Evolutionary conservation across 208 protist genomes (phyloP), one percentile per base, ranked within the genome.

Genomic region (Leishmania braziliensis): DNA sequence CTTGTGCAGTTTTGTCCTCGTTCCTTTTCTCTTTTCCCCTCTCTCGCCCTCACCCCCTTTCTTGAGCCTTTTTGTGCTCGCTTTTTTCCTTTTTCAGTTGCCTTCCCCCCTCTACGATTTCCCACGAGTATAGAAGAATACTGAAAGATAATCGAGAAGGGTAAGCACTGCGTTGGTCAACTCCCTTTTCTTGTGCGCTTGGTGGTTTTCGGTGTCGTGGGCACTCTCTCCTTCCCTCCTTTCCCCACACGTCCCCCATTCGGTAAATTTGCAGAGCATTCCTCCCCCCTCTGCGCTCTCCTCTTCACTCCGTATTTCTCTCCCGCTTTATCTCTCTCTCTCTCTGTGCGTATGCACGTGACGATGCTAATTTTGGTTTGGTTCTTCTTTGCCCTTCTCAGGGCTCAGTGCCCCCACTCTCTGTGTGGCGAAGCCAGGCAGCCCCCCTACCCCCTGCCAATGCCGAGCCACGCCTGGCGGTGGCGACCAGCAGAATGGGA

Each of bases 1-100:
- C 2, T 60, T 6, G 18, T 81, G 36, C 36, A 60, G 12, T 66
- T 33, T 66, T 69, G 77, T 20, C 48, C 63, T 29, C 63, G 36
- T 29, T 68, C 63, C 6, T n/a, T 63, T 63, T n/a, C 58, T n/a
- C 20, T 63, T 76, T 66, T 85, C 50, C 60, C n/a, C 33, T 50
- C 33, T 77, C 75, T 60, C 51, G n/a, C 20, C 58, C 20, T n/a
- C 43, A 6, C 43, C 43, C 43, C 43, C 43, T 46, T 46, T 46
- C 43, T 46, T 6, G 43, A 46, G 56, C 23, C n/a, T 77, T 10
- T 81, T 63, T n/a, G 9, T 36, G 63, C 56, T 62, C 56, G 14
- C 56, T 62, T 16, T 62, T 29, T 68, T 68, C 26, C 63, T 1
- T 2, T 68, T 23, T 58, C 36, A 46, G 43, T 9, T 33, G 23